Evolutionary conservation across 768 basidiomycete genomes (phyloP).

Genomic region (Trametes cinnabarina): DNA sequence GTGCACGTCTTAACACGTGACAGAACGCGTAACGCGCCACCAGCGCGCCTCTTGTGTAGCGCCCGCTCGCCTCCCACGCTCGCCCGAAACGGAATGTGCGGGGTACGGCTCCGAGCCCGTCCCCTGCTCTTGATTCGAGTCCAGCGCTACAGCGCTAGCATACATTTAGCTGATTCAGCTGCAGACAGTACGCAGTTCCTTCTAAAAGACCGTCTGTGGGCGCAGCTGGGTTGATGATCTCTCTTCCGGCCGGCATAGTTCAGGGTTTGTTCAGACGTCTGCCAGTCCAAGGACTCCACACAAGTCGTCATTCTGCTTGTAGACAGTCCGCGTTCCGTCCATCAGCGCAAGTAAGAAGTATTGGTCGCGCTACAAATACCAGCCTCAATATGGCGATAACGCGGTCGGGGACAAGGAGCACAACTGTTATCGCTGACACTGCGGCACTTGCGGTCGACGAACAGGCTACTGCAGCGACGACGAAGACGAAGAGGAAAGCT

Average conservation of each 20-base stretch:
- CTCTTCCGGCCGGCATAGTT: no score
- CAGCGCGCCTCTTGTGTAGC: not conserved
- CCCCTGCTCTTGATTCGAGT: no score
- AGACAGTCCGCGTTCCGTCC: no score
- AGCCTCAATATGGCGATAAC: constrained; percentile 23
- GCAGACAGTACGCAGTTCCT: not conserved
- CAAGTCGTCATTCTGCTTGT: not conserved
- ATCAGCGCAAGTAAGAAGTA: no score
- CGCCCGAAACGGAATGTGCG: not conserved
- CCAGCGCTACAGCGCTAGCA: not conserved
- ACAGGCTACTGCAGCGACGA: not conserved
- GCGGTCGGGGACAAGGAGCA: constrained; percentile 23
- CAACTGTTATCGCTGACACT: not conserved
- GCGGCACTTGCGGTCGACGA: not conserved
- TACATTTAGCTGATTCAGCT: not conserved
- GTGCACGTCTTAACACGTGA: constrained; percentile 1
- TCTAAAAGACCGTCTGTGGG: no score
- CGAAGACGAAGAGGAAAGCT: constrained; percentile 13
- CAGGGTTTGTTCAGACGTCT: no score
- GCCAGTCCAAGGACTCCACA: not conserved
- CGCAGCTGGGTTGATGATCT: no score
- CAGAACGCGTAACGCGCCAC: constrained; percentile 7
- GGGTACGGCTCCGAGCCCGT: not conserved
- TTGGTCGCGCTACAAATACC: not conserved
- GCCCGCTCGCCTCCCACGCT: not conserved